phyloP scores from a whole-genome alignment of 106 monocot genomes.

The Allium sativum region DNA sequence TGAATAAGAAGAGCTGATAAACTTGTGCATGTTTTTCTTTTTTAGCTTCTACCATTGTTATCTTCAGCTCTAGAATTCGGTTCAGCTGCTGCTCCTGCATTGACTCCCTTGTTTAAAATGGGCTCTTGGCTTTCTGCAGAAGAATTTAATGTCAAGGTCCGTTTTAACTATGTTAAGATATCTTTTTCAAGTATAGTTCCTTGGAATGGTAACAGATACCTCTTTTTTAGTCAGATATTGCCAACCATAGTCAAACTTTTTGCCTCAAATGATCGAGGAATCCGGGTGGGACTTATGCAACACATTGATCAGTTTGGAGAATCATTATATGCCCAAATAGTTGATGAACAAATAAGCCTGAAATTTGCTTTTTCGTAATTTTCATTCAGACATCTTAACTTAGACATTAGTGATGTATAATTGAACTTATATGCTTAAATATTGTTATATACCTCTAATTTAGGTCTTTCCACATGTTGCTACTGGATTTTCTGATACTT shows the following conservation, averaged over 20 bases:
- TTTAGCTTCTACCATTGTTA: constrained; percentile 81
- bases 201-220: neutral
- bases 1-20: neutral
- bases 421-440: neutral
- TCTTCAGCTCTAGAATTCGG: constrained; percentile 90
- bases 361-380: neutral
- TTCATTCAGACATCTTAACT: neutral
- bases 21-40: constrained; percentile 16
- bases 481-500: constrained; percentile 92
- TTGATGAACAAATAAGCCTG: constrained; percentile 75
- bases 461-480: constrained; percentile 96
- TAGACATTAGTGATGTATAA: neutral
- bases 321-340: constrained; percentile 78
- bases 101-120: constrained; percentile 89
- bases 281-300: constrained; percentile 87
- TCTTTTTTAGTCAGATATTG: constrained; percentile 35
- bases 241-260: constrained; percentile 94
- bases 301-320: constrained; percentile 99
- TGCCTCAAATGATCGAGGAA: constrained; percentile 88
- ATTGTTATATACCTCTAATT: constrained; percentile 5
- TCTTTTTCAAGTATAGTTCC: neutral
- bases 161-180: neutral
- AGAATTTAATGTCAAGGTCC: constrained; percentile 77
- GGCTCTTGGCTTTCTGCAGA: constrained; percentile 90
- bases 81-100: constrained; percentile 91